Evolutionary conservation across 2,329 filamentous ascomycete genomes (phyloP).

Genomic region (Colletotrichum endophyticum): DNA sequence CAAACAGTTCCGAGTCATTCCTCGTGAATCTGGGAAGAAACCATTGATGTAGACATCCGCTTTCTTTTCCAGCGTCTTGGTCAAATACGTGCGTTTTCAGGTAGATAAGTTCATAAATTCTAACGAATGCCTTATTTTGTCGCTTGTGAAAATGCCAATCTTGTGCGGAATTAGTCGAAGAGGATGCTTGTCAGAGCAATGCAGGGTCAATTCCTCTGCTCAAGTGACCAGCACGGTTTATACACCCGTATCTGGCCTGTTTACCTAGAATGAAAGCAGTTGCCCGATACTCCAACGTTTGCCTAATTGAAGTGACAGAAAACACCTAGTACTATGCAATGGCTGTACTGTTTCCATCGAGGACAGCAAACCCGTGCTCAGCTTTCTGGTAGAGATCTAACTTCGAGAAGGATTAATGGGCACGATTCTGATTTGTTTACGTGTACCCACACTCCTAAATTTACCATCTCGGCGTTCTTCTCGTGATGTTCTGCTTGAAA

Average conservation of each 20-base stretch:
- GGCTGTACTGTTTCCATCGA: background rate
- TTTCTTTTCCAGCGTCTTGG: background rate
- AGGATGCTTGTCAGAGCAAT: background rate
- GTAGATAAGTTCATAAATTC: background rate
- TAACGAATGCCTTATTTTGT: background rate
- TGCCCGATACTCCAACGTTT: background rate
- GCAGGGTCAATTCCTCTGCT: background rate
- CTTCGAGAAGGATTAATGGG: background rate
- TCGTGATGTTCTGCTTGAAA: background rate
- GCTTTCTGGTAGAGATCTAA: background rate
- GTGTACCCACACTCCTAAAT: background rate
- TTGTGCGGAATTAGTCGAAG: background rate
- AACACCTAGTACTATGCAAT: background rate
- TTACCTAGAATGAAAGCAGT: background rate
- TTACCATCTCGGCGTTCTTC: background rate
- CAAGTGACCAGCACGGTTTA: background rate
- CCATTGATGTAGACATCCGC: background rate
- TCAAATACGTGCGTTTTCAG: background rate
- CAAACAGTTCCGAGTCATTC: background rate
- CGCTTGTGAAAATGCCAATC: background rate
- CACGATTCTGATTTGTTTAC: background rate
- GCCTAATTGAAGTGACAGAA: background rate
- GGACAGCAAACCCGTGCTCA: background rate
- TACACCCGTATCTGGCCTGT: background rate
- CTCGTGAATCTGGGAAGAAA: background rate